These are phyloP conservation scores for Synchytrium microbalum DNA, from an alignment of 371 early-diverging fungal species.

Conservation along the genomic window DNA sequence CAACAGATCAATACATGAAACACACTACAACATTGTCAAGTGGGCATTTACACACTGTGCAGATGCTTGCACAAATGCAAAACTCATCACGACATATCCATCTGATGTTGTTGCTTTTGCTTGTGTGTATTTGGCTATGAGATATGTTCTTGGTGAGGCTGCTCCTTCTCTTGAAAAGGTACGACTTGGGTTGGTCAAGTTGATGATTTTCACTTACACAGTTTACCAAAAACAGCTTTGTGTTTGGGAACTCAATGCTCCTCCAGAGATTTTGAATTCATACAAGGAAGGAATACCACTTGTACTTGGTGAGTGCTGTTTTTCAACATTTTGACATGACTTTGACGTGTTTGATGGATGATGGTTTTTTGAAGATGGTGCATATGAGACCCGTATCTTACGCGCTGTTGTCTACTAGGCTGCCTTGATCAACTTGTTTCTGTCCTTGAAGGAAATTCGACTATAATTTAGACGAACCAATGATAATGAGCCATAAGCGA, in stretches of 20 bases:
- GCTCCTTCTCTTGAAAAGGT: neutral
- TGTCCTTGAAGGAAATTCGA: too few relatives aligned
- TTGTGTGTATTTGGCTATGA: neutral
- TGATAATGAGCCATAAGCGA: too few relatives aligned
- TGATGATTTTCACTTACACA: neutral
- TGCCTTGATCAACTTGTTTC: too few relatives aligned
- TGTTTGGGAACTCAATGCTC: neutral
- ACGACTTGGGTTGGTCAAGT: neutral
- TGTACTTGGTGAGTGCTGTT: neutral
- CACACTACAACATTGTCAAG: neutral
- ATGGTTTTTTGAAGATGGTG: too few relatives aligned
- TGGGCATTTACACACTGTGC: neutral
- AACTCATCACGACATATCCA: neutral
- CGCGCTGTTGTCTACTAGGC: too few relatives aligned
- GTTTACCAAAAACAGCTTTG: neutral
- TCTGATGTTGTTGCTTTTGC: neutral
- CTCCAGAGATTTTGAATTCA: neutral
- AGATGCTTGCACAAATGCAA: neutral
- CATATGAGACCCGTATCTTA: too few relatives aligned
- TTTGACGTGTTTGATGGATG: too few relatives aligned
- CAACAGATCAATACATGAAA: neutral
- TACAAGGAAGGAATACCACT: neutral
- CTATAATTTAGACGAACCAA: too few relatives aligned
- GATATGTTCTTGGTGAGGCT: neutral
- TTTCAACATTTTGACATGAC: too few relatives aligned